Percentiles rank a stretch among this genome's conserved stretches.
phyloP scores from a whole-genome alignment of 805 yeast species.

The Hanseniaspora singularis region DNA sequence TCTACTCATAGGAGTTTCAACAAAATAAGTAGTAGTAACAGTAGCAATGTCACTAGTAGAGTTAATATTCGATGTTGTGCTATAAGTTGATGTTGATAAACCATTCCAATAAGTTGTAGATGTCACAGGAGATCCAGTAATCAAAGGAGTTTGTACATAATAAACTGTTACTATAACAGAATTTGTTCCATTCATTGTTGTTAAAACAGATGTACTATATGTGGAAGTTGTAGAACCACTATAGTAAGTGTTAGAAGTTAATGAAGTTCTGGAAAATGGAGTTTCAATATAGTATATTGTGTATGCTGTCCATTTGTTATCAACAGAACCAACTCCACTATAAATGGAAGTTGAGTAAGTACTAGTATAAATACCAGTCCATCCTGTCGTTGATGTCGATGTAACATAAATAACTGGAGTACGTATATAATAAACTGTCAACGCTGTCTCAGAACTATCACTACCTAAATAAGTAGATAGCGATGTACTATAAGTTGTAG shows the following conservation, averaged over 20 bases:
- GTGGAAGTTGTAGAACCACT: conserved; percentile 13
- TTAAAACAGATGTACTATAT: background rate
- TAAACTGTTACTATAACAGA: conserved; percentile 3
- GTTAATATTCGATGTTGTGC: conserved; percentile 11
- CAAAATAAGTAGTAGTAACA: conserved; percentile 17
- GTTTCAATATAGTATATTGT: conserved; percentile 18
- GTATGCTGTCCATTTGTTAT: conserved; percentile 15
- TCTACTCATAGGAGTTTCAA: conserved; percentile 18
- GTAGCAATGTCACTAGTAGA: conserved; percentile 16
- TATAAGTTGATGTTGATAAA: conserved; percentile 15
- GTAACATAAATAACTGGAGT: conserved; percentile 16
- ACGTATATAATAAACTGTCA: conserved; percentile 18
- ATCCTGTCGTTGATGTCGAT: conserved; percentile 7
- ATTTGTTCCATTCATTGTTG: background rate
- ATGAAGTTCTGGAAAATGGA: conserved; percentile 14
- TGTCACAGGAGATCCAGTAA: conserved; percentile 11
- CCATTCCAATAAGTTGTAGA: conserved; percentile 16
- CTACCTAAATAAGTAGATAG: conserved; percentile 15
- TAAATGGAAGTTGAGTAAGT: conserved; percentile 15
- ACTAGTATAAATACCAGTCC: conserved; percentile 16
- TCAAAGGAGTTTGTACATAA: conserved; percentile 14
- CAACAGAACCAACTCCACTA: conserved; percentile 16
- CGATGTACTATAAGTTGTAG: conserved; percentile 14
- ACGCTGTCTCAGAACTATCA: conserved; percentile 17
- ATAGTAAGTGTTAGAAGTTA: conserved; percentile 7